Percentiles rank a stretch among this genome's conserved stretches.
Conservation (phyloP, 83 land plant species). For the Isoetes engelmannii region DNA sequence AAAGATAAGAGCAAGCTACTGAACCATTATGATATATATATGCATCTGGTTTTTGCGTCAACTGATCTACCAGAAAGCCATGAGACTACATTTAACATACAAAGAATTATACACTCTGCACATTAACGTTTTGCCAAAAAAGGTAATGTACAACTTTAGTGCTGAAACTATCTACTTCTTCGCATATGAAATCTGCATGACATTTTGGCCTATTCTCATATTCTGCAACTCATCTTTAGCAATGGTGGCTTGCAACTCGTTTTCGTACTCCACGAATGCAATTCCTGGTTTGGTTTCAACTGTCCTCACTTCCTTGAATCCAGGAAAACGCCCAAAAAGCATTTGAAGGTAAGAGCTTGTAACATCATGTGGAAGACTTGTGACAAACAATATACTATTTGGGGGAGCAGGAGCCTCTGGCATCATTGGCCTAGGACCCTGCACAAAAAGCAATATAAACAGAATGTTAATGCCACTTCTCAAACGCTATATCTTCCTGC, state of each 20-base stretch:
- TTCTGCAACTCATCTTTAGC: slow-evolving; percentile 68
- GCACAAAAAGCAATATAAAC: slow-evolving; percentile 33
- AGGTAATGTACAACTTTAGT: too few relatives aligned
- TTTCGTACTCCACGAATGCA: slow-evolving; percentile 86
- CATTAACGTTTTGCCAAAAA: too few relatives aligned
- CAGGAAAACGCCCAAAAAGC: slow-evolving; percentile 71
- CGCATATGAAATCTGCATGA: slow-evolving; percentile 82
- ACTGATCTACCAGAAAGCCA: too few relatives aligned
- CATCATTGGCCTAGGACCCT: slow-evolving; percentile 41
- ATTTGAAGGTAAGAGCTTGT: slow-evolving; percentile 65
- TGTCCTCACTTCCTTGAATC: slow-evolving; percentile 94
- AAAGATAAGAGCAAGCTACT: too few relatives aligned
- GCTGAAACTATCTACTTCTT: slow-evolving; percentile 49
- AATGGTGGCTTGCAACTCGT: slow-evolving; percentile 78
- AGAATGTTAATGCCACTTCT: neutral
- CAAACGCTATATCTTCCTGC: neutral
- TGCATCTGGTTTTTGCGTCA: too few relatives aligned
- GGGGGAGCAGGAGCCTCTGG: slow-evolving; percentile 91
- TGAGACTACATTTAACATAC: too few relatives aligned
- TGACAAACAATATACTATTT: slow-evolving; percentile 80
- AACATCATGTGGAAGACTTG: slow-evolving; percentile 86
- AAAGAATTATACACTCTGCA: too few relatives aligned
- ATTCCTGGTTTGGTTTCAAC: slow-evolving; percentile 92
- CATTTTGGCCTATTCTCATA: slow-evolving; percentile 60
- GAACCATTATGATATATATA: too few relatives aligned